Conservation (phyloP, 495 filamentous ascomycete species). For the Hapsidospora chrysogenum region DNA sequence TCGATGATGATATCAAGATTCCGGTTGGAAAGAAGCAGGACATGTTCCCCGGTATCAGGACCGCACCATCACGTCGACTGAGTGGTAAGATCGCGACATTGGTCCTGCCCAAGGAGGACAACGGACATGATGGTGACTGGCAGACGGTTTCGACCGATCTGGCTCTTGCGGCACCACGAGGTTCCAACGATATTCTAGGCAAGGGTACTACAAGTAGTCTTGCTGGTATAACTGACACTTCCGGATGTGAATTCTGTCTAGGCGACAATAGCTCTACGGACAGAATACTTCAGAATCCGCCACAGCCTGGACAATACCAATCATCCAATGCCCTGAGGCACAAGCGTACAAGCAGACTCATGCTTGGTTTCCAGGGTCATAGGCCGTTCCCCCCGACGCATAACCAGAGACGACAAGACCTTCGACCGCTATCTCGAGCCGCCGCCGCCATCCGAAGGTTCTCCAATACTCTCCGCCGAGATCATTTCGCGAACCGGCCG, state of each 20-base stretch:
- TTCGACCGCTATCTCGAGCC: background rate
- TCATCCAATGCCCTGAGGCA: background rate
- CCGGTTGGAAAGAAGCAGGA: background rate
- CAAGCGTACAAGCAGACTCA: background rate
- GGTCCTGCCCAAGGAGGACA: background rate
- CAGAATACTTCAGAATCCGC: background rate
- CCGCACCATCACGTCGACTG: background rate
- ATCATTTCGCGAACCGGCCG: background rate
- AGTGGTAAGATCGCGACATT: background rate
- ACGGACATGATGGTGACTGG: constrained; percentile 1
- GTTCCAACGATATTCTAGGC: background rate
- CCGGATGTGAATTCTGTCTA: too few relatives aligned
- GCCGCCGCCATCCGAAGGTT: background rate
- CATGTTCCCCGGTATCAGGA: too few relatives aligned
- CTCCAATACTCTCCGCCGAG: background rate
- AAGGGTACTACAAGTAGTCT: background rate
- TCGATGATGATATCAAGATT: constrained; percentile 2
- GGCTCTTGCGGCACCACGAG: background rate
- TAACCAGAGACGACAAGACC: too few relatives aligned
- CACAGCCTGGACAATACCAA: background rate
- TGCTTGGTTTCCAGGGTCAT: too few relatives aligned
- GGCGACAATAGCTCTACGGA: background rate
- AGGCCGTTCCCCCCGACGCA: too few relatives aligned
- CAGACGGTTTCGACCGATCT: background rate
- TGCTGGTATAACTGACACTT: background rate